phyloP scores from a whole-genome alignment of 768 basidiomycete genomes.

The Boletales sp. region DNA sequence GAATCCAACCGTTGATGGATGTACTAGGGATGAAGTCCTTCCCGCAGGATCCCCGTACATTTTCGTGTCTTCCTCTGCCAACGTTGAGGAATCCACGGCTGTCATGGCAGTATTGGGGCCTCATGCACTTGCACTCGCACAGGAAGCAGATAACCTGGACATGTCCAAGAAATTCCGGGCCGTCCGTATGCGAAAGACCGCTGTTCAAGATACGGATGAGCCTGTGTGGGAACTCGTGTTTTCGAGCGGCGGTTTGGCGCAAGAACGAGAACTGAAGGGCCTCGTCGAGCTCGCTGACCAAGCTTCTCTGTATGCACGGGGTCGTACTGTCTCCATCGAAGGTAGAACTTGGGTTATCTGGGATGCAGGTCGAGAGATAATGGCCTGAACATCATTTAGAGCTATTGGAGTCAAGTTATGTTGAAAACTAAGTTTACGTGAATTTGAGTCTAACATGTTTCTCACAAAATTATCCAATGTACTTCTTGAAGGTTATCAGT shows the following conservation, averaged over 20 bases:
- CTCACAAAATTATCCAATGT: too few species aligned
- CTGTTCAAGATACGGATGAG: not conserved
- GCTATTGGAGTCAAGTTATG: too few species aligned
- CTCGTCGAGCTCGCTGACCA: conserved; percentile 7
- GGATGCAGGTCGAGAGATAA: conserved; percentile 11
- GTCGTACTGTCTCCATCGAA: conserved; percentile 4
- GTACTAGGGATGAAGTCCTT: conserved; percentile 20
- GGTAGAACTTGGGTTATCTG: conserved; percentile 17
- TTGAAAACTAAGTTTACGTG: too few species aligned
- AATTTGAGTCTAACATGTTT: too few species aligned
- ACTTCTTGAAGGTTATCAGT: too few species aligned
- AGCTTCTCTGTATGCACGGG: not conserved
- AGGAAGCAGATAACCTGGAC: conserved; percentile 1
- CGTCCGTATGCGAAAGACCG: conserved; percentile 12
- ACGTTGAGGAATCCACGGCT: conserved; percentile 7
- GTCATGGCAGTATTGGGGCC: conserved; percentile 23
- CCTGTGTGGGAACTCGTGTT: conserved; percentile 8
- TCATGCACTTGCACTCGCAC: conserved; percentile 22
- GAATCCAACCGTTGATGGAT: not conserved
- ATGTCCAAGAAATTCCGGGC: conserved; percentile 6
- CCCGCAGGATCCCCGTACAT: conserved; percentile 11
- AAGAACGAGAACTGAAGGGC: conserved; percentile 11
- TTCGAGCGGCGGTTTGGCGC: conserved; percentile 11
- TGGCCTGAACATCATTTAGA: too few species aligned
- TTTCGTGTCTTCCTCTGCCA: conserved; percentile 18